These are phyloP conservation scores for Leishmania tarentolae DNA, from an alignment of 208 protist species.

Conservation along the genomic window DNA sequence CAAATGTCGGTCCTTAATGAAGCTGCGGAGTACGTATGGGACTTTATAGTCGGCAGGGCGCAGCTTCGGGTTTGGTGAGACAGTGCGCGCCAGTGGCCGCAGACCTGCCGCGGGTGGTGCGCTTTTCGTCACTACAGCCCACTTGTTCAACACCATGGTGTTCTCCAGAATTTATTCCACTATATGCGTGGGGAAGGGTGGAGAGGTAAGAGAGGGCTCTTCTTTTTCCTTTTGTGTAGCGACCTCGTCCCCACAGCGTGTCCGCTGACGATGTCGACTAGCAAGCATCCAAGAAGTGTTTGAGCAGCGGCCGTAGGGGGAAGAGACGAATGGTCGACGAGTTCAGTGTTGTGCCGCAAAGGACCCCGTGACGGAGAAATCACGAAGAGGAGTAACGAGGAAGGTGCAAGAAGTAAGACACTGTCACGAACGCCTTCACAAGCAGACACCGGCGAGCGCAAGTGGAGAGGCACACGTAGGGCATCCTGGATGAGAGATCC, in stretches of 20 bases:
- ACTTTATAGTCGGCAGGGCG: conserved; percentile 83
- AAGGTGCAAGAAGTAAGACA: neutral
- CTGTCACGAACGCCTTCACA: neutral
- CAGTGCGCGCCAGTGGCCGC: conserved; percentile 52
- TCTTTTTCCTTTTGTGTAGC: neutral
- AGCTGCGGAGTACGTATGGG: conserved; percentile 83
- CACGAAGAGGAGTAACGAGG: neutral
- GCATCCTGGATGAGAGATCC: neutral
- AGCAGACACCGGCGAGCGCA: neutral
- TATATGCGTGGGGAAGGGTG: neutral
- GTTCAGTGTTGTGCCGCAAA: neutral
- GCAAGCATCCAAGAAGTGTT: neutral
- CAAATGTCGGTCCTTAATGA: conserved; percentile 85
- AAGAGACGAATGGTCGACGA: too few relatives aligned
- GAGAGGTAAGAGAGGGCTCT: neutral
- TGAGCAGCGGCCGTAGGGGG: neutral
- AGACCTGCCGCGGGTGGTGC: conserved; percentile 68
- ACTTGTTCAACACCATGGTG: conserved; percentile 88
- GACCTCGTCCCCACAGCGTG: neutral
- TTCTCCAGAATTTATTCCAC: too few relatives aligned
- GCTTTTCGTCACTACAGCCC: conserved; percentile 83
- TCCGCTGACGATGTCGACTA: neutral
- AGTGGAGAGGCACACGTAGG: neutral
- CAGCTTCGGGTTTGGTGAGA: conserved; percentile 69
- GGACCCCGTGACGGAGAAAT: neutral